Percentiles rank a stretch among this genome's conserved stretches.
Evolutionary conservation across 2,329 filamentous ascomycete species (phyloP).

Genomic region (Nemania sp.): DNA sequence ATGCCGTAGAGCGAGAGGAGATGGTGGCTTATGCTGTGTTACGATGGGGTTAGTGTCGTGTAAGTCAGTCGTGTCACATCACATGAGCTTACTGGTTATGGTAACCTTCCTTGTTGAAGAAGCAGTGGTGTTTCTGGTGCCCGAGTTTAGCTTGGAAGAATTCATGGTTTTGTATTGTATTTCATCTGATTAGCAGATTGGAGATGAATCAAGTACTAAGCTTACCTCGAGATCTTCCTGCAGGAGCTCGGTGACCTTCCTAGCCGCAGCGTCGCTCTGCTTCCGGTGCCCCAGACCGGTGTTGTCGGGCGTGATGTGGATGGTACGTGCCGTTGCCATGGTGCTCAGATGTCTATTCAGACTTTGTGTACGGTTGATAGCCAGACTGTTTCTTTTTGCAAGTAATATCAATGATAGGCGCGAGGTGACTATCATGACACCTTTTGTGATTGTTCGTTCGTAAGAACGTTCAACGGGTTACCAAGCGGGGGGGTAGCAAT

Average conservation of each 20-base stretch:
- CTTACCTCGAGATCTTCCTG: slow-evolving; percentile 73
- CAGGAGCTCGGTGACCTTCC: slow-evolving; percentile 67
- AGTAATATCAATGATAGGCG: neutral
- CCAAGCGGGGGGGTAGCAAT: neutral
- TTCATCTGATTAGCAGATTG: too few species aligned
- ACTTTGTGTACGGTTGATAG: slow-evolving; percentile 4
- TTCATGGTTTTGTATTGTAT: too few species aligned
- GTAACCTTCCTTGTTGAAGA: slow-evolving; percentile 75
- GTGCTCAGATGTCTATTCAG: slow-evolving; percentile 23
- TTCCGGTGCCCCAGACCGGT: slow-evolving; percentile 54
- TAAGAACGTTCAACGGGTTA: neutral
- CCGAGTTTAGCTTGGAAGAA: neutral
- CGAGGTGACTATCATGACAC: neutral
- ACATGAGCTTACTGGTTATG: slow-evolving; percentile 73
- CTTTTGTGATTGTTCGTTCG: neutral
- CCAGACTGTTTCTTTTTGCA: slow-evolving; percentile 5
- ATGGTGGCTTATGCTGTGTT: slow-evolving; percentile 67
- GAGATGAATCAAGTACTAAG: neutral
- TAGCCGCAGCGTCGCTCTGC: slow-evolving; percentile 63
- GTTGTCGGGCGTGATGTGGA: slow-evolving; percentile 53
- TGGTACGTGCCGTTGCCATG: slow-evolving; percentile 54
- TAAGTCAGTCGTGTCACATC: neutral
- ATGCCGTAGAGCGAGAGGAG: slow-evolving; percentile 78
- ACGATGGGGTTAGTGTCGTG: slow-evolving; percentile 12
- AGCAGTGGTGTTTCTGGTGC: slow-evolving; percentile 68